These are phyloP conservation scores for Coffea eugenioides DNA, from an alignment of 257 asterid genomes.

Conservation along the genomic window DNA sequence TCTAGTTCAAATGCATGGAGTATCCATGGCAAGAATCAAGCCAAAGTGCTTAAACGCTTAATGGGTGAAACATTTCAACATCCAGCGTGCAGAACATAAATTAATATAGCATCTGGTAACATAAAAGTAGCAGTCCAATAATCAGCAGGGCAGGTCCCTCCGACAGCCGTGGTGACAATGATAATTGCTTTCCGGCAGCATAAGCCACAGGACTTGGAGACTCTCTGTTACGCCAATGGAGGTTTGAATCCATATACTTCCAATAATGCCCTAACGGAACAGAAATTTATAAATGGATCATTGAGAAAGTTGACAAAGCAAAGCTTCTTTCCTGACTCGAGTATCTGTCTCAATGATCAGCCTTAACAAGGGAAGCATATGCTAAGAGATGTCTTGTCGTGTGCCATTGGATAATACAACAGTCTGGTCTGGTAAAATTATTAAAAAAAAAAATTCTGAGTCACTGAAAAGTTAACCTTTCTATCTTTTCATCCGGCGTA, in stretches of 20 bases:
- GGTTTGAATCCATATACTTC: neutral
- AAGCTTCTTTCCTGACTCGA: neutral
- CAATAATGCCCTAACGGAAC: neutral
- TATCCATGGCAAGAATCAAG: too few relatives aligned
- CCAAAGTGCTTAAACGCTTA: too few relatives aligned
- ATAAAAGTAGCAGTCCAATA: neutral
- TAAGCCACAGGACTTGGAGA: neutral
- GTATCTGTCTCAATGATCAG: neutral
- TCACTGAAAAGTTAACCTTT: slow-evolving; percentile 9
- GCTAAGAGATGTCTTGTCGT: neutral
- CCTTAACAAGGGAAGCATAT: neutral
- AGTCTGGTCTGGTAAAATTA: neutral
- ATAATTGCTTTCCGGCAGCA: neutral
- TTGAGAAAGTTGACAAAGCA: neutral
- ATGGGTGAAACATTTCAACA: neutral
- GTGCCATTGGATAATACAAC: neutral
- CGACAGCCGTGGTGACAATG: neutral
- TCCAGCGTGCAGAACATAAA: neutral
- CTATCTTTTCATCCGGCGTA: slow-evolving; percentile 3
- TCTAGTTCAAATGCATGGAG: too few relatives aligned
- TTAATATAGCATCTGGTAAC: neutral
- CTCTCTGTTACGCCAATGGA: too few relatives aligned
- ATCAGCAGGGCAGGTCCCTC: neutral
- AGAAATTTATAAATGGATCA: neutral
- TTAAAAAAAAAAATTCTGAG: neutral